These are phyloP conservation scores for Mallotus nudiflorus DNA, from an alignment of 345 rosid species.

Conservation along the genomic window DNA sequence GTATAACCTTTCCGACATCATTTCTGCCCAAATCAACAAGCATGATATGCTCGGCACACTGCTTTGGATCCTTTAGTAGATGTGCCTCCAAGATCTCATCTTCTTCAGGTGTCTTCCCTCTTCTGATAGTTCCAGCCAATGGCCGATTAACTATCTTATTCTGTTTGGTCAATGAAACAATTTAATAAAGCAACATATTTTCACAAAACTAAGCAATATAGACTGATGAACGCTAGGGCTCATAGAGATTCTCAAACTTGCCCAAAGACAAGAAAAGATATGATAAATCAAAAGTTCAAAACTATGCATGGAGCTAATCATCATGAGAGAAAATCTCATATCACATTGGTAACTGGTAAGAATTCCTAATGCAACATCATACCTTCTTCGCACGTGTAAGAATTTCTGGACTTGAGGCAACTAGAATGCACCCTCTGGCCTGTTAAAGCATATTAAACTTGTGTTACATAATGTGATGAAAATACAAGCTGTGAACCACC, in stretches of 20 bases:
- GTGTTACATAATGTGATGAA: too few species aligned
- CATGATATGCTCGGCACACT: conserved; percentile 88
- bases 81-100: conserved; percentile 53
- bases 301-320: background rate
- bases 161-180: conserved; percentile 35
- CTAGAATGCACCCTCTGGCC: conserved; percentile 87
- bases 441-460: conserved; percentile 23
- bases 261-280: background rate
- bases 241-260: background rate
- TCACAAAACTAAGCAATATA: background rate
- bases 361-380: too few species aligned
- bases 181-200: background rate
- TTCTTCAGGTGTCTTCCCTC: conserved; percentile 68
- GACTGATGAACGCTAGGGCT: background rate
- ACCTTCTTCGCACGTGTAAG: conserved; percentile 86
- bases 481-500: background rate
- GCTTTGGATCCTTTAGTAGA: conserved; percentile 67
- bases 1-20: conserved; percentile 77
- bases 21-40: conserved; percentile 89
- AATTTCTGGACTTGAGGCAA: conserved; percentile 95
- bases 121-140: conserved; percentile 75
- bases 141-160: conserved; percentile 82
- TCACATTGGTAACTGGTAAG: background rate
- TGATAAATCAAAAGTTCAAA: background rate
- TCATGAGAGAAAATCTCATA: background rate